A percentile compares a stretch with the other conserved stretches of the same genome.
Evolutionary conservation across 1,284 basidiomycete species (phyloP).

Genomic region (Austropuccinia psidii): DNA sequence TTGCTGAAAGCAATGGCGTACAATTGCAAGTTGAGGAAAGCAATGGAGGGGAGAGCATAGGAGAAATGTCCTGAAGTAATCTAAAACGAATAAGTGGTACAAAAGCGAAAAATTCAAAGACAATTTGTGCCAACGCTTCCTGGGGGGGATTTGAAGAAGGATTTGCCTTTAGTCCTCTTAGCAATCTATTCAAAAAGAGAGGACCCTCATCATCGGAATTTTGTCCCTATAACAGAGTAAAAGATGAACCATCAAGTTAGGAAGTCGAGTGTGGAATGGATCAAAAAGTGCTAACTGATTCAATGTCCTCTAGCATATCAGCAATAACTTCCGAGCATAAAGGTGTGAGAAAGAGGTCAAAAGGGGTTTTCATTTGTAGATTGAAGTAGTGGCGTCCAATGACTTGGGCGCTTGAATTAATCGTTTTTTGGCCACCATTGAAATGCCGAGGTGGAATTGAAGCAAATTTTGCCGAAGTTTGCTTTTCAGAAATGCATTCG

Average conservation of each 20-base stretch:
- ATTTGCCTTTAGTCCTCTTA: neutral
- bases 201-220: neutral
- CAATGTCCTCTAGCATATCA: conserved; percentile 5
- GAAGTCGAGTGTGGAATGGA: neutral
- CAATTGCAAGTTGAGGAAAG: neutral
- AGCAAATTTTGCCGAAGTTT: neutral
- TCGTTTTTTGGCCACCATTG: neutral
- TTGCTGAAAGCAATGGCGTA: conserved; percentile 5
- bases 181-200: neutral
- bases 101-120: conserved; percentile 12
- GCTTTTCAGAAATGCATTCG: neutral
- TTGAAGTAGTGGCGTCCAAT: conserved; percentile 11
- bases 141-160: neutral
- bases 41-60: neutral
- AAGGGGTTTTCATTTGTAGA: conserved; percentile 20
- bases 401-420: neutral
- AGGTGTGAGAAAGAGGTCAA: conserved; percentile 14
- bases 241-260: neutral
- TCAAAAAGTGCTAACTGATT: neutral
- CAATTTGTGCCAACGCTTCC: neutral
- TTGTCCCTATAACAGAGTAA: neutral
- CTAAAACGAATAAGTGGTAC: conserved; percentile 21
- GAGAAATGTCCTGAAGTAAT: conserved; percentile 5
- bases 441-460: neutral
- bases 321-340: conserved; percentile 6